Evolutionary conservation across 441 rosid species (phyloP), one percentile per base, ranked within the genome.

Genomic region (Breynia disticha): DNA sequence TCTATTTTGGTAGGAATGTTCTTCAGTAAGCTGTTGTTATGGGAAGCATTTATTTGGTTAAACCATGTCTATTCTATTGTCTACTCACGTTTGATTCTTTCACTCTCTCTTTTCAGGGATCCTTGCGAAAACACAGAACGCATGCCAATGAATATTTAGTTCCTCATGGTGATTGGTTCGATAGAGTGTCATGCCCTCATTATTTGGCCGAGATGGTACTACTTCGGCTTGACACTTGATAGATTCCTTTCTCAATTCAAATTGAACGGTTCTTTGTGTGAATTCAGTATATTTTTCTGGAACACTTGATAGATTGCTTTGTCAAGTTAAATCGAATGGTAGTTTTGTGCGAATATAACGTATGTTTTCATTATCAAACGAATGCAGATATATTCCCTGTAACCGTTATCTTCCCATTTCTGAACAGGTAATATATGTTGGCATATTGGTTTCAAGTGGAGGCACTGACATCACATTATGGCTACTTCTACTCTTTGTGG

Each of bases 81-180:
- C 8, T 28, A 1, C 17, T 12, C 4, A 41, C n/a, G n/a, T n/a
- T 37, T 45, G 19, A 35, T 28, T 16, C 19, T 16, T 20, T 50
- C 19, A 5, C 50, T 14, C 39, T 15, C 13, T 41, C 49, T 47
- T n/a, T 14, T 47, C 38, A 84, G 91, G 96, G 90, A 52, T 73
- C 80, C 0, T 57, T 84, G 6, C 63, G 84, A 43, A 60, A 66
- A 56, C 41, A 16, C 18, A 62, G 65, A 11, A 74, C 67, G 48
- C 74, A 72, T 55, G 62, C 17, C 1, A 57, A 65, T 2, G 77
- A 68, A 15, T 90, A 90, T 38, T 70, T 71, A 45, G 64, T 84
- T 22, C 96, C 91, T 5, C 67, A 37, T 22, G 97, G 90, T 46
- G 81, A 87, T 74, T 84, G 97, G 97, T 84, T 90, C 58, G 79